Evolutionary conservation across 2,329 filamentous ascomycete species (phyloP), one percentile per base, ranked within the genome.

Genomic region (Cadophora sp.): DNA sequence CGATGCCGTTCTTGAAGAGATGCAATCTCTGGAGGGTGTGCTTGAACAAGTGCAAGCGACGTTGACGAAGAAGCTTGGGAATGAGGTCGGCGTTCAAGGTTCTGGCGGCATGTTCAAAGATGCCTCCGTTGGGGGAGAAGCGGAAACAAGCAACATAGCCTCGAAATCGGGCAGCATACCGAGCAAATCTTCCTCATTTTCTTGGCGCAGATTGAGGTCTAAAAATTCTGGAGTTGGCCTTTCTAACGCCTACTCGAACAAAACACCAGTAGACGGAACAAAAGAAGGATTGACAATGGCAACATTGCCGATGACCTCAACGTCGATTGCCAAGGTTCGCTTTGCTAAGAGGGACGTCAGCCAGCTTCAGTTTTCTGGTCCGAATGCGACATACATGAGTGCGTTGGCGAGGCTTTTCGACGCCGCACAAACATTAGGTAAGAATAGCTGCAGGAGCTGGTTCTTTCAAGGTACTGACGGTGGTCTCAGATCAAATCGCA

Each of bases 331-430:
- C 22, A 89, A 86, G 51, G 89, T 88, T 69, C 87, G 89, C 48
- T 89, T 92, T 71, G 84, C 89, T 11, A 94, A 91, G 81, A 86
- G 92, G 65, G 91, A 95, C 77, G 81, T 93, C 2, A 82, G 82
- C 22, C 87, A 88, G 66, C 84, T 92, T 62, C 85, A 88, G 69
- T 97, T 95, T 74, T 86, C 89, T 37, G 96, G 96, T 0, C 94
- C 94, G 1, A 92, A 97, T 79, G 90, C 92, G 29, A 88, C 91
- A 72, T 99, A 99, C 79, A 97, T 98, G 93, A 88, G 89, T 74
- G 92, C 94, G 72, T 84, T 99, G 77, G 95, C 94, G 73, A 89
- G 91, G 74, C 82, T 99, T 72, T 99, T 97, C 79, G 96, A 98
- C 82, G 93, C 94, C 72, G 95, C 90, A 64, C 96, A 98, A 82